Conservation (phyloP, 371 early-diverging fungal species). For the Mucor lusitanicus region DNA sequence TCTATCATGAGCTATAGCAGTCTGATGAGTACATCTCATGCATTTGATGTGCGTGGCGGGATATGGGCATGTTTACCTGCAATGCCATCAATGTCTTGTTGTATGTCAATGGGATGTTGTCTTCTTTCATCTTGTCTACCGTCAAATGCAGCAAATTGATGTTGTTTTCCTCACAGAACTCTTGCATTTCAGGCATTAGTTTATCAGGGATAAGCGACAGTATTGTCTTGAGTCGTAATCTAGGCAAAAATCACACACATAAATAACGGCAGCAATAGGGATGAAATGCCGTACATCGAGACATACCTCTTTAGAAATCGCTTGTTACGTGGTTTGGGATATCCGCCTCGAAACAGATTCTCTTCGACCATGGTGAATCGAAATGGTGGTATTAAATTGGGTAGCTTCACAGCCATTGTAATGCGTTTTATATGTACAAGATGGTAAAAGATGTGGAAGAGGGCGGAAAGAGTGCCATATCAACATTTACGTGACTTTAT, state of each 20-base stretch:
- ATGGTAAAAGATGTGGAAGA: too few species aligned
- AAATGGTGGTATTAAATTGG: constrained; percentile 81
- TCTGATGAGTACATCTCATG: neutral
- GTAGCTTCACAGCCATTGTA: constrained; percentile 25
- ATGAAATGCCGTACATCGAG: neutral
- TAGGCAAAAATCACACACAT: constrained; percentile 30
- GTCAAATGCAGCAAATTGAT: constrained; percentile 74
- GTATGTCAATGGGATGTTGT: constrained; percentile 85
- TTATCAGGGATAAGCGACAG: constrained; percentile 85
- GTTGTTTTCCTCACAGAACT: constrained; percentile 65
- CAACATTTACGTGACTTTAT: neutral
- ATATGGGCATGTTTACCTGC: constrained; percentile 41
- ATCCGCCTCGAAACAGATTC: constrained; percentile 83
- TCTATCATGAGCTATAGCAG: constrained; percentile 70
- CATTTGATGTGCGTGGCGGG: neutral
- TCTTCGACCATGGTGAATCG: constrained; percentile 84
- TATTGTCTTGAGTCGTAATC: constrained; percentile 77
- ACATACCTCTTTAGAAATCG: constrained; percentile 76
- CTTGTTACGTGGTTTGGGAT: constrained; percentile 83
- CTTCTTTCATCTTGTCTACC: constrained; percentile 84
- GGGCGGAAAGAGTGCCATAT: neutral
- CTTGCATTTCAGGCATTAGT: constrained; percentile 60
- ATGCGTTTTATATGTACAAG: too few species aligned
- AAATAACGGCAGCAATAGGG: too few species aligned
- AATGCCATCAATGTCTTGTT: constrained; percentile 75